Evolutionary conservation across 345 rosid species (phyloP), one percentile per base, ranked within the genome.

Genomic region (Anastatica hierochuntica): DNA sequence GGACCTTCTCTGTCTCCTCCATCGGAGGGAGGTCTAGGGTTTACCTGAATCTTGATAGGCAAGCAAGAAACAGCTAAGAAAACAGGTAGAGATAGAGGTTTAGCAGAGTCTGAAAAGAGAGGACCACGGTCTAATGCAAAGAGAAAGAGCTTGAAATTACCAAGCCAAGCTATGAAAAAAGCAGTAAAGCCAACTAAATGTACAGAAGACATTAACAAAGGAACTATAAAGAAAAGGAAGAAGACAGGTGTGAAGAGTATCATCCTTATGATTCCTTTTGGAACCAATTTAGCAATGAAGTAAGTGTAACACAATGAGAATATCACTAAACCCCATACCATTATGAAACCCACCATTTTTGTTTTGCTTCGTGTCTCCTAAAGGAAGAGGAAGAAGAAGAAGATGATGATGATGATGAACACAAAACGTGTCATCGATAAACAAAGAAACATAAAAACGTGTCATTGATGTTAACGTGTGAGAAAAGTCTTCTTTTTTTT

Each of bases 131-230:
- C 76, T 5, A 77, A 73, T 36, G 82, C 78, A 20, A 82, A 75
- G 49, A 77, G 76, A 13, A 77, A 41, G 56, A 82, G 70, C 66
- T 78, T 79, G 76, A 82, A 82, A 43, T 73, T 79, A 6, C 75
- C 79, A 15, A 82, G 80, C 82, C 88, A 79, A 23, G 70, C 43
- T 37, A 75, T 41, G 69, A 73, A 71, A 47, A 79, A 79, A 1
- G 69, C 65, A 0, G 82, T 75, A 50, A 38, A 14, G 23, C 80
- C 80, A 0, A 60, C 24, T 0, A 75, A 49, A 20, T 75, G 60
- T 0, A 64, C 10, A 0, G 76, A 60, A 47, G 54, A 37, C 11
- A 72, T 60, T 10, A 43, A 36, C 3, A 76, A 74, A 34, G 84
- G 80, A 39, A 78, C 67, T 26, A 60, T 58, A 19, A 82, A 62